A percentile compares a stretch with the other conserved stretches of the same genome.
Conservation (phyloP, 306 rosid species). For the Betula pendula region DNA sequence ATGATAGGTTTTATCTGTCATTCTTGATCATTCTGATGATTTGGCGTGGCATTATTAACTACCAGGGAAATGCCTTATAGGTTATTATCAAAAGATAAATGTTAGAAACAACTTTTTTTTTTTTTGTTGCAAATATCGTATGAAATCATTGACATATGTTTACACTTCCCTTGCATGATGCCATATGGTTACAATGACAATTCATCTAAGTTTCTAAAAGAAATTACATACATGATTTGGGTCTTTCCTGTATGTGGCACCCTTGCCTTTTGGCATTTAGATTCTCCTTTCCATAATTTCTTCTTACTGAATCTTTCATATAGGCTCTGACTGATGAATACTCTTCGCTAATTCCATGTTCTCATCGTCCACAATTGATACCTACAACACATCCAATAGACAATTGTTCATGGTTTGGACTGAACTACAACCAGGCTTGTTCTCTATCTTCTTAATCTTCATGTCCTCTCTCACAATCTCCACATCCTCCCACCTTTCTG, state of each 20-base stretch:
- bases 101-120: too few relatives aligned
- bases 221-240: too few relatives aligned
- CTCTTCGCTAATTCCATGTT: neutral
- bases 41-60: too few relatives aligned
- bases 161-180: neutral
- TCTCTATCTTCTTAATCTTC: constrained; percentile 54
- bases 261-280: too few relatives aligned
- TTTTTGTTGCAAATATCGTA: neutral
- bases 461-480: constrained; percentile 62
- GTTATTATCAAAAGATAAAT: too few relatives aligned
- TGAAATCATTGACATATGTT: neutral
- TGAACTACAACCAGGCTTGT: constrained; percentile 58
- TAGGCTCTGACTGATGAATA: neutral
- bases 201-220: too few relatives aligned
- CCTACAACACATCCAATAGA: constrained; percentile 23
- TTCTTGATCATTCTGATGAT: too few relatives aligned
- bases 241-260: neutral
- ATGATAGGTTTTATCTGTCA: too few relatives aligned
- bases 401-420: constrained; percentile 42
- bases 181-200: neutral
- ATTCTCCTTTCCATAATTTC: constrained; percentile 4
- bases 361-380: neutral
- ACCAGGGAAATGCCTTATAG: too few relatives aligned
- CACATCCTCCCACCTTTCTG: constrained; percentile 68
- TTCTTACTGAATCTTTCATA: neutral